phyloP scores from a whole-genome alignment of 1,284 basidiomycete species.

The Rhodotorula mucilaginosa region DNA sequence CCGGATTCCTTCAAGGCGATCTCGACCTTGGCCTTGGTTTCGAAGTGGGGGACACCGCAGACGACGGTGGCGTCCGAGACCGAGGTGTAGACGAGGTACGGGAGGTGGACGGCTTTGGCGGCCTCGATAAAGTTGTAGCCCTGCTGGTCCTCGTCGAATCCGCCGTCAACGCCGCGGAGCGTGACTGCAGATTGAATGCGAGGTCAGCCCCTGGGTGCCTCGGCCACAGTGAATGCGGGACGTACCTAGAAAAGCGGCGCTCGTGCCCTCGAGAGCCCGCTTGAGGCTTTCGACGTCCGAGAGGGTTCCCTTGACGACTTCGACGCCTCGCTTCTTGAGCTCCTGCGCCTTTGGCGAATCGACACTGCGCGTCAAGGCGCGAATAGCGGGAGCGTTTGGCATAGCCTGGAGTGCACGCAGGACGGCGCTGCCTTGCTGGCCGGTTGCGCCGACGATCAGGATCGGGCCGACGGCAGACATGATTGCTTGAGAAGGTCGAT shows the following conservation, averaged over 20 bases:
- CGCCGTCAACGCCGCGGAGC: background rate
- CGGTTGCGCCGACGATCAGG: slow-evolving; percentile 23
- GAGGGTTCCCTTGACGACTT: slow-evolving; percentile 19
- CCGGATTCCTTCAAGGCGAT: slow-evolving; percentile 15
- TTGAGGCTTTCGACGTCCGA: slow-evolving; percentile 1
- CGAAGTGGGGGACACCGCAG: slow-evolving; percentile 22
- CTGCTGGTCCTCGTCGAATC: slow-evolving; percentile 14
- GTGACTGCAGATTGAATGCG: slow-evolving; percentile 1
- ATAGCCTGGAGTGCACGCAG: slow-evolving; percentile 5
- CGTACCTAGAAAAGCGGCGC: slow-evolving; percentile 15
- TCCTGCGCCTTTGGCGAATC: slow-evolving; percentile 4
- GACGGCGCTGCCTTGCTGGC: slow-evolving; percentile 11
- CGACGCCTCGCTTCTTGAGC: slow-evolving; percentile 17
- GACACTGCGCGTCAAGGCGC: slow-evolving; percentile 13
- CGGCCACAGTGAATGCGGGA: background rate
- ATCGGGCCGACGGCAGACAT: background rate
- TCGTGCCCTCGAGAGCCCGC: slow-evolving; percentile 2
- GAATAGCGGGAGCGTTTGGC: background rate
- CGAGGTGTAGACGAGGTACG: slow-evolving; percentile 23
- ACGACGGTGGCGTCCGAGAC: slow-evolving; percentile 17
- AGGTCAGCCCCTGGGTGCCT: background rate
- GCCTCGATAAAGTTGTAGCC: slow-evolving; percentile 21
- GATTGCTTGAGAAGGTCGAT: background rate
- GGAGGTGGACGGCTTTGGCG: slow-evolving; percentile 7
- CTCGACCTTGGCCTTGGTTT: slow-evolving; percentile 29